phyloP scores from a whole-genome alignment of 306 rosid species.

The Chamaecrista fasciculata region DNA sequence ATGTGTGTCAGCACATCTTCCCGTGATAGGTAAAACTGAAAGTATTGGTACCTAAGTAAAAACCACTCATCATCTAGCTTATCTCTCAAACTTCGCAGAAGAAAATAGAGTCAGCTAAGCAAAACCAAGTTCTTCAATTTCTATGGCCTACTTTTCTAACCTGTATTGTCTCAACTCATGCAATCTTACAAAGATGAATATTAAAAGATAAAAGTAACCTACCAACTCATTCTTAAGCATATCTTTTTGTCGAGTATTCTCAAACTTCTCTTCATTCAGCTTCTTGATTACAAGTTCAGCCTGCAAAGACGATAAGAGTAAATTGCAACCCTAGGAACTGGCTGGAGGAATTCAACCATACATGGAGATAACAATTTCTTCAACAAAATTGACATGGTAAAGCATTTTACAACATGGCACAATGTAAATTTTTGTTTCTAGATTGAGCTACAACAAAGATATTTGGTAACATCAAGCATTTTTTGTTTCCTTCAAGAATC shows the following conservation, averaged over 20 bases:
- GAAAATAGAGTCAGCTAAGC: slow-evolving; percentile 1
- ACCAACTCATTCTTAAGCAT: slow-evolving; percentile 74
- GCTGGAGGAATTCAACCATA: slow-evolving; percentile 16
- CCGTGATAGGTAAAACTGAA: background rate
- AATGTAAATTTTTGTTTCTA: background rate
- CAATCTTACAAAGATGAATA: background rate
- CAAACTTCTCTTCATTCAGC: slow-evolving; percentile 60
- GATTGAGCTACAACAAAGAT: background rate
- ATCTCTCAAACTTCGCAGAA: slow-evolving; percentile 5
- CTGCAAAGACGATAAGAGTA: slow-evolving; percentile 45
- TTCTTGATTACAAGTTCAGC: slow-evolving; percentile 59
- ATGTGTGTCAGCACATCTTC: background rate
- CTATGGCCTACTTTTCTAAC: background rate
- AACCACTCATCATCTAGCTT: background rate
- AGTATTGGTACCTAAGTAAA: background rate
- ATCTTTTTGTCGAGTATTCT: slow-evolving; percentile 49
- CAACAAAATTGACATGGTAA: slow-evolving; percentile 15
- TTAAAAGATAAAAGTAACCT: slow-evolving; percentile 1
- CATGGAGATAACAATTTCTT: slow-evolving; percentile 20
- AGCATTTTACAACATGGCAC: slow-evolving; percentile 10
- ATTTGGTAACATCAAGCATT: background rate
- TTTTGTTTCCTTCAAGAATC: background rate
- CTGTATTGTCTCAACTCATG: background rate
- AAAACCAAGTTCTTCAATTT: background rate
- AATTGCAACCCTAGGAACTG: slow-evolving; percentile 26